phyloP scores from a whole-genome alignment of 208 protist species.

The Crithidia sp. region DNA sequence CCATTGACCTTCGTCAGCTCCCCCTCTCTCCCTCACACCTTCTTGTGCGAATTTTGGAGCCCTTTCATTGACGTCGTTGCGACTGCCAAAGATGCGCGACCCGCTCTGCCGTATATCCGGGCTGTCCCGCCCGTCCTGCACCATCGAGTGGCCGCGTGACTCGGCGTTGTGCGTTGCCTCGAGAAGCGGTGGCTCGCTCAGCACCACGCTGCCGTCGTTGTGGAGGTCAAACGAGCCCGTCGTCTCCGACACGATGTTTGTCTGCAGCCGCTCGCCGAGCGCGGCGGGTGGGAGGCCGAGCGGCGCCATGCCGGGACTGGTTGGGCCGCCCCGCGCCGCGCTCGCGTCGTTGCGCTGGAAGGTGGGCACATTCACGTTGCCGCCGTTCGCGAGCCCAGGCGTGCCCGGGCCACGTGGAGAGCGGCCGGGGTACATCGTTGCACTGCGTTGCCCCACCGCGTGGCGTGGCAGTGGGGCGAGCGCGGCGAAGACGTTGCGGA shows the following conservation, averaged over 20 bases:
- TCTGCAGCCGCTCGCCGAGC: constrained; percentile 6
- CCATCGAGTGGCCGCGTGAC: neutral
- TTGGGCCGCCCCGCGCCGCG: constrained; percentile 5
- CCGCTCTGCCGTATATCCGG: neutral
- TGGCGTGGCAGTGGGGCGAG: constrained; percentile 7
- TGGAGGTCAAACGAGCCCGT: neutral
- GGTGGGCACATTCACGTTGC: neutral
- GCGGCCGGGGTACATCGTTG: constrained; percentile 9
- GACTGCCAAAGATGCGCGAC: neutral
- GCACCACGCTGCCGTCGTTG: neutral
- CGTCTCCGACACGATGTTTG: constrained; percentile 14
- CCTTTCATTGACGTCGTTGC: neutral
- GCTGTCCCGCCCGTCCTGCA: constrained; percentile 3
- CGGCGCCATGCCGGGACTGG: neutral
- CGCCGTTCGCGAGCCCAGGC: neutral
- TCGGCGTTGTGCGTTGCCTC: constrained; percentile 26
- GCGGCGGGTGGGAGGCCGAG: neutral
- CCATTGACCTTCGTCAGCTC: neutral
- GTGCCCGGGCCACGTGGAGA: neutral
- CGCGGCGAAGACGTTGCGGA: constrained; percentile 24
- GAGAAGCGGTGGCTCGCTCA: constrained; percentile 30
- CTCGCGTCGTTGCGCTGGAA: neutral
- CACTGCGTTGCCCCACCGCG: neutral
- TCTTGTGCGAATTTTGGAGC: neutral
- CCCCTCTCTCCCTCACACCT: neutral